A percentile compares a stretch with the other conserved stretches of the same genome.
Evolutionary conservation across 352 stramenopile genomes (phyloP).

Genomic region (Blastocystis sp.): DNA sequence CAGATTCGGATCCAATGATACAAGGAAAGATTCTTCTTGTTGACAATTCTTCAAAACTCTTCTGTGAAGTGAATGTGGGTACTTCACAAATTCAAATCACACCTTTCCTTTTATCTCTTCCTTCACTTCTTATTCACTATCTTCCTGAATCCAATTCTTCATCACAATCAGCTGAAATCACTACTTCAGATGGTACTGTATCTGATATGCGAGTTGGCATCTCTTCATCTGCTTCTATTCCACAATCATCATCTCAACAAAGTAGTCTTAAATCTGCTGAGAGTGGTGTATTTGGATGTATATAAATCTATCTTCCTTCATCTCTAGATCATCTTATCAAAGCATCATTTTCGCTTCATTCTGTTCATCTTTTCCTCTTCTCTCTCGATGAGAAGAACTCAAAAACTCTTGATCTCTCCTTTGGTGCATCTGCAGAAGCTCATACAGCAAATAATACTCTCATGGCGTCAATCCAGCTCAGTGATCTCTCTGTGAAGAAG

Average conservation of each 20-base stretch:
- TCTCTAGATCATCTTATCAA: background rate
- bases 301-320: background rate
- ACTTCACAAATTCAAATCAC: background rate
- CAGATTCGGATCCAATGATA: background rate
- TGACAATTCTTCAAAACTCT: background rate
- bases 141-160: background rate
- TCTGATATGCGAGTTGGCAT: too few species aligned
- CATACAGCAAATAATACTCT: background rate
- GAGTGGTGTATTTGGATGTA: too few species aligned
- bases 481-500: background rate
- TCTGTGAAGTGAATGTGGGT: background rate
- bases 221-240: too few species aligned
- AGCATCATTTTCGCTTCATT: background rate
- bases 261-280: too few species aligned
- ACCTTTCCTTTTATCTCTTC: constrained; percentile 18
- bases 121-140: background rate
- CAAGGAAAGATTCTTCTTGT: background rate
- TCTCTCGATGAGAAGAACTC: too few species aligned
- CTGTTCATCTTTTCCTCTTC: background rate
- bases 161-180: background rate
- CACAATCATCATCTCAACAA: too few species aligned
- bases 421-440: background rate
- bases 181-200: background rate
- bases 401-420: background rate
- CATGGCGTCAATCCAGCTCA: background rate